Evolutionary conservation across 768 basidiomycete genomes (phyloP), one percentile per base, ranked within the genome.

Genomic region (Boletus coccyginus): DNA sequence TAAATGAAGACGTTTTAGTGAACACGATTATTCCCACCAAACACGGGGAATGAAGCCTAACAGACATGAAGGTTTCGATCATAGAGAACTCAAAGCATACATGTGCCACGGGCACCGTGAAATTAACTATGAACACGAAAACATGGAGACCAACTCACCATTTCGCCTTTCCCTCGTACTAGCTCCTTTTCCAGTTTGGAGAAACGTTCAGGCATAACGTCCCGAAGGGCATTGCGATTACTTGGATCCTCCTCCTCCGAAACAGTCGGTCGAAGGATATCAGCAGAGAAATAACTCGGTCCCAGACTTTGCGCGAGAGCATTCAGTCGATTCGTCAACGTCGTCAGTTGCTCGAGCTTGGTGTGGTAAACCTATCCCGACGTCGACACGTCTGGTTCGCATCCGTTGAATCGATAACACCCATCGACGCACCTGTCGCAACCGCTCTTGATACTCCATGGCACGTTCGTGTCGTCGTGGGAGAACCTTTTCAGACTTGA

Each of bases 131-230:
- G 10, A 16, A 50, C 14, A 19, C 4, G 6, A 32, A 40, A 29
- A 43, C 4, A 29, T 1, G 33, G 38, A 19, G 12, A 52, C n/a
- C 2, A 16, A 77, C 89, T 65, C 63, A 92, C 89, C 52, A 92
- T 80, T 81, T 95, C 93, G n/a, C 82, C 81, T 71, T 93, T 93
- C 12, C 90, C 92, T 51, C 88, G 78, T 11, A 90, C 85, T 17
- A 94, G 80, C 65, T 94, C 92, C 67, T 90, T 88, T 77, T 94
- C 91, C 7, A 95, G 75, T 62, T 77, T 86, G 45, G 83, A 78
- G 66, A 95, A 91, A 13, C 89, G 81, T 60, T 94, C 92, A 0
- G 88, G 86, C 12, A 85, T 87, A 16, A 94, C 89, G 62, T 94
- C 89, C 24, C 81, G 77, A 63, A 82, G 78, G 7, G 80, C 74